Evolutionary conservation across 192 early-diverging fungal species (phyloP).

Genomic region (Gamsiella multidivaricata): DNA sequence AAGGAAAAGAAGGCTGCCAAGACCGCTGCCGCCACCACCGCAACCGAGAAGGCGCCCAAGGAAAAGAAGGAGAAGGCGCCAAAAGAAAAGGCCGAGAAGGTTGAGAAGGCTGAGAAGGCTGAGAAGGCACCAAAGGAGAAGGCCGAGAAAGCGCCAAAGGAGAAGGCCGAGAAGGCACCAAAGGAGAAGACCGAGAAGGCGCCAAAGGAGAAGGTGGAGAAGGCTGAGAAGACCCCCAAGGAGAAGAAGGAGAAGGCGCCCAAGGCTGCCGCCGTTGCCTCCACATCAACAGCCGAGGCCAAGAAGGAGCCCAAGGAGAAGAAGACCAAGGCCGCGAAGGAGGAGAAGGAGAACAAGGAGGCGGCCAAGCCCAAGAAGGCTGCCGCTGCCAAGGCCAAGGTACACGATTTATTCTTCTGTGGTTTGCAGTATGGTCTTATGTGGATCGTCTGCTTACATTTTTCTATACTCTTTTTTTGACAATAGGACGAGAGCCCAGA

Average conservation of each 20-base stretch:
- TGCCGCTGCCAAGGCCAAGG: conserved; percentile 22
- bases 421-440: background rate
- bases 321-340: conserved; percentile 21
- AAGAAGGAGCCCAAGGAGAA: conserved; percentile 31
- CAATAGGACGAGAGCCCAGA: conserved; percentile 41
- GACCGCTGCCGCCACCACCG: conserved; percentile 8
- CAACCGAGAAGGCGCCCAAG: conserved; percentile 16
- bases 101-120: conserved; percentile 21
- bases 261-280: conserved; percentile 8
- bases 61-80: conserved; percentile 29
- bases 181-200: conserved; percentile 27
- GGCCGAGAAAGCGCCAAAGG: conserved; percentile 25
- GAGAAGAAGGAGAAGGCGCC: conserved; percentile 30
- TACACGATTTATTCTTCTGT: background rate
- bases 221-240: conserved; percentile 20
- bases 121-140: conserved; percentile 25
- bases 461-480: background rate
- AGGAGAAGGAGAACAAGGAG: conserved; percentile 16
- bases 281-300: conserved; percentile 23
- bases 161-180: conserved; percentile 28
- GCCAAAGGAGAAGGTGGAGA: conserved; percentile 8
- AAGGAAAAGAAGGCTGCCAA: conserved; percentile 10
- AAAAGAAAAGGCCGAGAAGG: conserved; percentile 21
- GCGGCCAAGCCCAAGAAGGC: conserved; percentile 22
- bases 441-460: background rate